phyloP scores from a whole-genome alignment of 2,329 filamentous ascomycete genomes.

The Colletotrichum tanaceti region DNA sequence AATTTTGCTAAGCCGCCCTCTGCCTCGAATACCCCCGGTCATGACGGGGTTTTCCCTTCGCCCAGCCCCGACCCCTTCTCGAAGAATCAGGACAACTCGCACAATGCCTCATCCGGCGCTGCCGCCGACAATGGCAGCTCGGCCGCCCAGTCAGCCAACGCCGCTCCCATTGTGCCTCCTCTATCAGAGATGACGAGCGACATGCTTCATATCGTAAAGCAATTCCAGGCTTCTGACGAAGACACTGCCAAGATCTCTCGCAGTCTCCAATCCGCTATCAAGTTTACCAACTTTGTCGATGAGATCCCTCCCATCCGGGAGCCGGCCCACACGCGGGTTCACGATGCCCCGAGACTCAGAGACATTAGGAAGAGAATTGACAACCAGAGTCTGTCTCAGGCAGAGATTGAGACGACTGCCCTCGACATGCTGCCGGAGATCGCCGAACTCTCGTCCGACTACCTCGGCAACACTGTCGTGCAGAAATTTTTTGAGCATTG shows the following conservation, averaged over 20 bases:
- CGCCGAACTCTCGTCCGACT: slow-evolving; percentile 93
- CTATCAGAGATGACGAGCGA: slow-evolving; percentile 83
- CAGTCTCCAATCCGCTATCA: slow-evolving; percentile 81
- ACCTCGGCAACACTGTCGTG: slow-evolving; percentile 98
- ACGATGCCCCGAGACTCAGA: slow-evolving; percentile 92
- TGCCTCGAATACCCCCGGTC: slow-evolving; percentile 87
- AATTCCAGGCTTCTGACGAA: slow-evolving; percentile 87
- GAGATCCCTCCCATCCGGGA: slow-evolving; percentile 93
- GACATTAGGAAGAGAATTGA: slow-evolving; percentile 98
- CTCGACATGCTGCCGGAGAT: slow-evolving; percentile 96
- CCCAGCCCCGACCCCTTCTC: slow-evolving; percentile 89
- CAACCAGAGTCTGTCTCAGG: slow-evolving; percentile 85
- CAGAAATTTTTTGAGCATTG: slow-evolving; percentile 99
- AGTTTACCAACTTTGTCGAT: slow-evolving; percentile 76
- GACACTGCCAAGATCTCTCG: slow-evolving; percentile 78
- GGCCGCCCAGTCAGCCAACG: slow-evolving; percentile 50
- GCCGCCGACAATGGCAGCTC: slow-evolving; percentile 51
- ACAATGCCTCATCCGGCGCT: slow-evolving; percentile 52
- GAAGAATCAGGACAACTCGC: slow-evolving; percentile 63
- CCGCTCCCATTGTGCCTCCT: slow-evolving; percentile 75
- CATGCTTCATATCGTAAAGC: slow-evolving; percentile 85
- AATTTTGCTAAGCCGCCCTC: slow-evolving; percentile 98
- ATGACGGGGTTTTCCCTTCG: slow-evolving; percentile 87
- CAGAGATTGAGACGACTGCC: slow-evolving; percentile 93
- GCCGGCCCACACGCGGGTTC: slow-evolving; percentile 86